These are phyloP conservation scores for Penicillium griseofulvum DNA, from an alignment of 2,329 filamentous ascomycete species.

Conservation along the genomic window DNA sequence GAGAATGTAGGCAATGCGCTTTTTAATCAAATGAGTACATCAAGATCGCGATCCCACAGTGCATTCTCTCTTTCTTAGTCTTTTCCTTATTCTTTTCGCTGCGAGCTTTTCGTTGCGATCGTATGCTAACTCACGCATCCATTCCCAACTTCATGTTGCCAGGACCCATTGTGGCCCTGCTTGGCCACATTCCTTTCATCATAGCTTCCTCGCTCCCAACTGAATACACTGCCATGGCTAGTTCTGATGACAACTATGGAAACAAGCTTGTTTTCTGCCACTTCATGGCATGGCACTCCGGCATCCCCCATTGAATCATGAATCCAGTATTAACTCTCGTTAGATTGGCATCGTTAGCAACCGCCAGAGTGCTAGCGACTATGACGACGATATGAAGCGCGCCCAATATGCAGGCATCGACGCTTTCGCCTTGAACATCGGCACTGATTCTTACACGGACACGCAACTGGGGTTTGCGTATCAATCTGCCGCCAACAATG, in stretches of 20 bases:
- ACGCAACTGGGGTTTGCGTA: slow-evolving; percentile 51
- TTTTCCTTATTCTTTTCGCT: neutral
- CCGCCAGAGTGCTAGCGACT: slow-evolving; percentile 44
- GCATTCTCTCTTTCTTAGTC: too few relatives aligned
- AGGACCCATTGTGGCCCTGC: neutral
- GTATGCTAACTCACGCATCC: neutral
- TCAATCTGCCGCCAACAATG: slow-evolving; percentile 44
- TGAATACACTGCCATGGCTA: neutral
- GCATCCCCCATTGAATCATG: neutral
- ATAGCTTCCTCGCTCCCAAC: slow-evolving; percentile 14
- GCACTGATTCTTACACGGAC: slow-evolving; percentile 44
- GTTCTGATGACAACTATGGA: neutral
- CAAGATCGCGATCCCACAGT: too few relatives aligned
- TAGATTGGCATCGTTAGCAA: slow-evolving; percentile 49
- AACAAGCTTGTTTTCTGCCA: slow-evolving; percentile 44
- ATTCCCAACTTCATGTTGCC: neutral
- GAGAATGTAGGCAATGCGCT: too few relatives aligned
- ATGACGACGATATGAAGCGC: slow-evolving; percentile 49
- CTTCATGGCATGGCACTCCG: slow-evolving; percentile 39
- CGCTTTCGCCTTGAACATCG: slow-evolving; percentile 53
- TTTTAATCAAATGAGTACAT: too few relatives aligned
- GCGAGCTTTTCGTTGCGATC: neutral
- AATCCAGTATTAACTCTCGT: neutral
- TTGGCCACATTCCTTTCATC: slow-evolving; percentile 15
- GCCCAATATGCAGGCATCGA: slow-evolving; percentile 48